Evolutionary conservation across 2,329 filamentous ascomycete species (phyloP), one percentile per base, ranked within the genome.

Genomic region (Pyricularia grisea): DNA sequence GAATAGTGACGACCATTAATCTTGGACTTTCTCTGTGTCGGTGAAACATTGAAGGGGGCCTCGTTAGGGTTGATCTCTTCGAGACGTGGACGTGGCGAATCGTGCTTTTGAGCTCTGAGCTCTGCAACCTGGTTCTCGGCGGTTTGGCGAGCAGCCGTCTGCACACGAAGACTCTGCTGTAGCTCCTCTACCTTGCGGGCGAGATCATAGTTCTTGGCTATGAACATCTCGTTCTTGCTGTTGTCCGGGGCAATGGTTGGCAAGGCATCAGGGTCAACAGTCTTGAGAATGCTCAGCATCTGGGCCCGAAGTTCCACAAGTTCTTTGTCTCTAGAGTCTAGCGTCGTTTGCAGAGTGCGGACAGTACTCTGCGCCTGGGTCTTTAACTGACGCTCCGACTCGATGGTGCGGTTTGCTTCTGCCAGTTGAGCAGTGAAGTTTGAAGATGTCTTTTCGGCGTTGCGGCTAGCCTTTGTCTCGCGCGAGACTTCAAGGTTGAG

Each of bases 61-160:
- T 96, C 91, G 75, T 94, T 95, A 73, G 88, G 86, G 77, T 93
- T 91, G 76, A 97, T 92, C 78, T 97, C 94, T 75, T 97, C 94
- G 60, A 97, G 83, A 72, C 92, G 86, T 11, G 91, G 88, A 71
- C 93, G 89, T 81, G 78, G 91, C 83, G 79, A 89, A 80, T 92
- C 92, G 68, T 88, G 87, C 75, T 92, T 89, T 69, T 90, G 86
- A 55, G 89, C 87, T 65, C 94, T 89, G 74, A 97, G 80, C 70
- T 95, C 92, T 3, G 88, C 85, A 58, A 98, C 80, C 76, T 97
- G 93, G 25, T 87, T 85, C 79, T 98, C 95, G 6, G 94, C 93
- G 73, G 92, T 92, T 33, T 86, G 84, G 72, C 93, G 90, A 66
- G 90, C 93, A 72, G 95, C 92, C 17, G 89, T 90, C 69, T 95